A percentile compares a stretch with the other conserved stretches of the same genome.
Conservation (phyloP, 2,329 filamentous ascomycete genomes). For the Trichoderma asperellum region DNA sequence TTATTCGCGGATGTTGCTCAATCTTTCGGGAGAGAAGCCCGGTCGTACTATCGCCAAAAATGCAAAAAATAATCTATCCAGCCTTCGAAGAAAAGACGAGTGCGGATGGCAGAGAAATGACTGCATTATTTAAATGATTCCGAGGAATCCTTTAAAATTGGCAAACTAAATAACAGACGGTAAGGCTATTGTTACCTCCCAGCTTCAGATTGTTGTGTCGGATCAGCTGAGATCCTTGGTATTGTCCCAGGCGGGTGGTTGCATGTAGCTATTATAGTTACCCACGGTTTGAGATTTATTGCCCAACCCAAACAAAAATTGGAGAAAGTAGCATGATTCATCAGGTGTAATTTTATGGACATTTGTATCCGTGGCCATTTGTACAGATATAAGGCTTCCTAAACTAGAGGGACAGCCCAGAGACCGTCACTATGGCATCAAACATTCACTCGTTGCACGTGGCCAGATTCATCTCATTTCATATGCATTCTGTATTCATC, state of each 20-base stretch:
- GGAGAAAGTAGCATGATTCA: neutral
- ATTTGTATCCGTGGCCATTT: neutral
- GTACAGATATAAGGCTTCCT: neutral
- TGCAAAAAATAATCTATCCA: neutral
- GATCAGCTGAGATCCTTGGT: constrained; percentile 8
- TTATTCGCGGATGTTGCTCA: neutral
- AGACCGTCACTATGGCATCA: neutral
- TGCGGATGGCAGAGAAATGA: neutral
- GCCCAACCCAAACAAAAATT: neutral
- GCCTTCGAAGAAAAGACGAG: neutral
- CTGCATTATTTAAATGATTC: neutral
- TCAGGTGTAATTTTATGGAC: too few species aligned
- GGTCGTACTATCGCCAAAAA: too few species aligned
- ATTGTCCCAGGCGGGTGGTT: constrained; percentile 17
- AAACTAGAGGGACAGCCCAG: neutral
- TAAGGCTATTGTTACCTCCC: constrained; percentile 1
- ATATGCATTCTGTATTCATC: neutral
- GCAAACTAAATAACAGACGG: neutral
- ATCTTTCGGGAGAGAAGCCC: neutral
- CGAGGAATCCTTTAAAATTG: neutral
- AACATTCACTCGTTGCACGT: neutral
- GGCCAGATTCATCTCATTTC: neutral
- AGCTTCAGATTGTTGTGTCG: neutral
- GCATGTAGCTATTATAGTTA: constrained; percentile 3
- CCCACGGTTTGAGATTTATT: neutral